Conservation (phyloP, 331 rosid species). For the Phaseolus coccineus region DNA sequence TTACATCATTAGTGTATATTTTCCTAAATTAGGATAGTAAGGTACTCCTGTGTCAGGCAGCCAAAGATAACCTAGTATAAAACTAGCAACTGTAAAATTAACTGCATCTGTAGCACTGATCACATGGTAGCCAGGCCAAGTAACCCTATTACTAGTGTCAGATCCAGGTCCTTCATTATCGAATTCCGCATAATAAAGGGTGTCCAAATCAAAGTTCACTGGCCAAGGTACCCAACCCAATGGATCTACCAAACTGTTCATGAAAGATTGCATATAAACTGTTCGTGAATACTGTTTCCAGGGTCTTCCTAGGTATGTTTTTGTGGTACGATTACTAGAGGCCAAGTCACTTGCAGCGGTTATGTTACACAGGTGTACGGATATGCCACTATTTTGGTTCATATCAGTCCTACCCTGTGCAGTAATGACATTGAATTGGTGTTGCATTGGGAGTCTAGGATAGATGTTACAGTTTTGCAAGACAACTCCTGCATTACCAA, state of each 20-base stretch:
- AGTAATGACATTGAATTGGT: slow-evolving; percentile 45
- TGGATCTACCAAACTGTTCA: slow-evolving; percentile 37
- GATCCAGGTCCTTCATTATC: slow-evolving; percentile 50
- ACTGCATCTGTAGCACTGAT: slow-evolving; percentile 36
- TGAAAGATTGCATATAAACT: slow-evolving; percentile 50
- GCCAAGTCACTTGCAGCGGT: slow-evolving; percentile 42
- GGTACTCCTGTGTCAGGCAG: slow-evolving; percentile 49
- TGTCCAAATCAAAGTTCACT: slow-evolving; percentile 41
- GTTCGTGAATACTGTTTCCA: slow-evolving; percentile 50
- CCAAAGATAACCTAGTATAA: slow-evolving; percentile 40
- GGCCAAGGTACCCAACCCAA: slow-evolving; percentile 48
- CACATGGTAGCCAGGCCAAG: slow-evolving; percentile 47
- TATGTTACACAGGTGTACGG: slow-evolving; percentile 48
- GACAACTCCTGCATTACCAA: slow-evolving; percentile 53
- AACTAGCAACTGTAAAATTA: slow-evolving; percentile 42
- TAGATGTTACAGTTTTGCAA: slow-evolving; percentile 48
- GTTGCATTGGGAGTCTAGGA: slow-evolving; percentile 39
- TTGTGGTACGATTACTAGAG: slow-evolving; percentile 13
- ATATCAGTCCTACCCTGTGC: slow-evolving; percentile 47
- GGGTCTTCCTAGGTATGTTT: slow-evolving; percentile 52
- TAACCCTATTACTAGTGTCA: slow-evolving; percentile 40
- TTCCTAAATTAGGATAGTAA: slow-evolving; percentile 6
- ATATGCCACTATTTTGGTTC: slow-evolving; percentile 42
- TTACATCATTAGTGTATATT: too few species aligned
- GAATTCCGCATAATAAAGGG: slow-evolving; percentile 48